Conservation (phyloP, 2,329 filamentous ascomycete genomes). For the Aspergillus hiratsukae region DNA sequence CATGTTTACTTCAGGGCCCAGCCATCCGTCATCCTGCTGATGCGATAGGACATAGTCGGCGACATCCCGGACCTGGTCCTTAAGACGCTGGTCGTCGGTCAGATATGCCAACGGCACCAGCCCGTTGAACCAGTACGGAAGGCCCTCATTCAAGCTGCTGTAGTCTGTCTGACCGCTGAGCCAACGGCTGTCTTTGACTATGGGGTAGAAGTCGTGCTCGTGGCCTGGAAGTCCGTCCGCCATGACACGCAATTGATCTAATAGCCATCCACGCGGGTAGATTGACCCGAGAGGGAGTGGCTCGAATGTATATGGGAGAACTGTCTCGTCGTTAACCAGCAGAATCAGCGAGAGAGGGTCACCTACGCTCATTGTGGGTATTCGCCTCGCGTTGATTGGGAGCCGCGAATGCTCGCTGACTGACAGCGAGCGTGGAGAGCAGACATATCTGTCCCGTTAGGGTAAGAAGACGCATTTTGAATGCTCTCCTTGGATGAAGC, state of each 20-base stretch:
- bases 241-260: constrained; percentile 47
- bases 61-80: constrained; percentile 45
- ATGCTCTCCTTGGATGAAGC: too few relatives aligned
- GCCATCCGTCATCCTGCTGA: constrained; percentile 54
- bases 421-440: too few relatives aligned
- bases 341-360: too few relatives aligned
- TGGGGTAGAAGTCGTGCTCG: constrained; percentile 53
- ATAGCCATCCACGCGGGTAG: constrained; percentile 50
- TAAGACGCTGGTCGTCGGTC: constrained; percentile 47
- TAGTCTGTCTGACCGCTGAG: constrained; percentile 51
- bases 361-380: too few relatives aligned
- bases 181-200: constrained; percentile 50
- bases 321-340: too few relatives aligned
- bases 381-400: too few relatives aligned
- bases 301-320: too few relatives aligned
- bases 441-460: too few relatives aligned
- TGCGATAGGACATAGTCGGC: constrained; percentile 47
- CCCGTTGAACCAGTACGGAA: constrained; percentile 58
- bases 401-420: too few relatives aligned
- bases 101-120: constrained; percentile 54
- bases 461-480: too few relatives aligned
- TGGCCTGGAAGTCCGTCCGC: constrained; percentile 52
- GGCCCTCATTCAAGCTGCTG: constrained; percentile 50
- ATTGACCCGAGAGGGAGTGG: constrained; percentile 48
- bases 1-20: constrained; percentile 49